phyloP scores from a whole-genome alignment of 768 basidiomycete genomes.

The Melanogaster broomeanus region DNA sequence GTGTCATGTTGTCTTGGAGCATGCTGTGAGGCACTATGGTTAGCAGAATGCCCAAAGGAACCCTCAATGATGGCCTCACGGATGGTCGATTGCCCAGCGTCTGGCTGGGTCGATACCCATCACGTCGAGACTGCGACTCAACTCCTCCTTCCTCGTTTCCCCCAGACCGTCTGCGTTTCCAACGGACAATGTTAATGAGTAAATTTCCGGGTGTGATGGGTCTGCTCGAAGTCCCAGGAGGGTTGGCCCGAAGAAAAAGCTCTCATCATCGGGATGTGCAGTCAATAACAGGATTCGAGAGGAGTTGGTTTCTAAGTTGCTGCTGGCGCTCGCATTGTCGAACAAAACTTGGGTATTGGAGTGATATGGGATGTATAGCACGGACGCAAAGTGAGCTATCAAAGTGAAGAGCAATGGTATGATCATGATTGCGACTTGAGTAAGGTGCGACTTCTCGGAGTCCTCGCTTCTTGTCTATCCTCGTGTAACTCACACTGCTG shows the following conservation, averaged over 20 bases:
- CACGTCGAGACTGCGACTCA: conserved; percentile 61
- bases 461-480: too few species aligned
- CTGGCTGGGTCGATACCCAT: conserved; percentile 60
- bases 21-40: conserved; percentile 41
- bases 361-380: conserved; percentile 26
- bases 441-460: not conserved
- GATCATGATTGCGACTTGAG: conserved; percentile 6
- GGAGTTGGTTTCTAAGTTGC: not conserved
- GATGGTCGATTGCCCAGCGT: conserved; percentile 66
- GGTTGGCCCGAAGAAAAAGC: conserved; percentile 91
- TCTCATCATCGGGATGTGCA: conserved; percentile 95
- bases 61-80: conserved; percentile 48
- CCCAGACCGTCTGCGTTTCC: conserved; percentile 85
- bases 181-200: conserved; percentile 71
- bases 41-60: conserved; percentile 9
- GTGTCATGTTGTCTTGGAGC: conserved; percentile 74
- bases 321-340: not conserved
- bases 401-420: conserved; percentile 17
- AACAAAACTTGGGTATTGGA: conserved; percentile 24
- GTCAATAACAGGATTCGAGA: conserved; percentile 67
- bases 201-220: conserved; percentile 37
- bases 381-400: conserved; percentile 19
- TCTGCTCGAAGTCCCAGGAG: conserved; percentile 51
- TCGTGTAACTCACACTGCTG: too few species aligned
- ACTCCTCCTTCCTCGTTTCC: conserved; percentile 54